A percentile compares a stretch with the other conserved stretches of the same genome.
Evolutionary conservation across 2,329 filamentous ascomycete genomes (phyloP).

Genomic region (Chrysosphaeria jannelii): DNA sequence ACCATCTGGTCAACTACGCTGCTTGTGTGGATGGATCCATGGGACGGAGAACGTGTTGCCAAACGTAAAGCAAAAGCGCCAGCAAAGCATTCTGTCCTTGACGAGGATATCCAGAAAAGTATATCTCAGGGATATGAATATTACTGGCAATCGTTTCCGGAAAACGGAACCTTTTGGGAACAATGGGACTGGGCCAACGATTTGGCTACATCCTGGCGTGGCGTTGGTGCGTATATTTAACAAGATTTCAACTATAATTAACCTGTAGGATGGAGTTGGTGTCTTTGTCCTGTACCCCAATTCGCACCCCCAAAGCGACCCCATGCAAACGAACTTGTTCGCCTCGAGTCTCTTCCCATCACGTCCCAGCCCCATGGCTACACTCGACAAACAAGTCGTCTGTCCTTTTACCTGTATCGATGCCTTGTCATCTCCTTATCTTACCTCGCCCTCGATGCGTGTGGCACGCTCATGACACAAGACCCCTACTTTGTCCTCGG

Average conservation of each 20-base stretch:
- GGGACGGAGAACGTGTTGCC: constrained; percentile 20
- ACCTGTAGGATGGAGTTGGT: constrained; percentile 23
- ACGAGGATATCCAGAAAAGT: constrained; percentile 5
- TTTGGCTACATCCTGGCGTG: constrained; percentile 21
- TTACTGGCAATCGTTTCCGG: constrained; percentile 28
- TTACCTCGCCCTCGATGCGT: constrained; percentile 38
- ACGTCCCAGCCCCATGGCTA: constrained; percentile 19
- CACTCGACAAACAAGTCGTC: constrained; percentile 12
- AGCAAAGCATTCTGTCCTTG: constrained; percentile 2
- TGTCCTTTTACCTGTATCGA: constrained; percentile 15
- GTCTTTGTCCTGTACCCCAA: constrained; percentile 17
- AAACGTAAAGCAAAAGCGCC: constrained; percentile 1
- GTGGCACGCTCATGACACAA: constrained; percentile 36
- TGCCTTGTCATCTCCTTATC: constrained; percentile 17
- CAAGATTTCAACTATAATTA: background rate
- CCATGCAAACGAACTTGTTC: constrained; percentile 10
- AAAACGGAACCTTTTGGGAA: constrained; percentile 14
- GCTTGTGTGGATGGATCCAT: constrained; percentile 21
- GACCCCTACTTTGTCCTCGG: constrained; percentile 51
- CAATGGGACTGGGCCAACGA: constrained; percentile 25
- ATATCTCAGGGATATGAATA: constrained; percentile 14
- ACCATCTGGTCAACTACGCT: constrained; percentile 17
- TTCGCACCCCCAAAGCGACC: constrained; percentile 14
- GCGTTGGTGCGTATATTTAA: constrained; percentile 14
- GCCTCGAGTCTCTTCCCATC: constrained; percentile 12